Base-by-base conservation (phyloP, 2,329 filamentous ascomycete genomes). In the Leptodontidium sp. region DNA sequence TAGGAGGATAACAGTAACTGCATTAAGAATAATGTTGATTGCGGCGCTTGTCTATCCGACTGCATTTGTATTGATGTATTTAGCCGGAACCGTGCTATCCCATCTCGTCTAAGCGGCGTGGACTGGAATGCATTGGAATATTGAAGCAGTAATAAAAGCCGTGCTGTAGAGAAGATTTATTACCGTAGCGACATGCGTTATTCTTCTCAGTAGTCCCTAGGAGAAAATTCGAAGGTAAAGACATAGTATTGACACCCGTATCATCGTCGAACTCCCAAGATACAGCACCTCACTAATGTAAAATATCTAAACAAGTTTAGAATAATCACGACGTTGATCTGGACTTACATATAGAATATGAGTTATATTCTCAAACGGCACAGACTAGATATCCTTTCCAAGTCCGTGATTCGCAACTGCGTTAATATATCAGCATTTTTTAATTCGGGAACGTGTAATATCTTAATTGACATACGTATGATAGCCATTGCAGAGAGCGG, bases 1-100 rank as follows among this genome's bases (percentile, higher is more conserved):
- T 0, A 87, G 86, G 4, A 89, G 78, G 0, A 78, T 80, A 35
- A 88, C 78, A 71, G 88, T 84, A 80, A 83, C 83, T 0, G 86
- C 15, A 68, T 89, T 86, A 21, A 86, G 77, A 0, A 77, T 76
- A 53, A 89, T 87, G 69, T 84, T 85, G 62, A 86, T 81, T 24
- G 75, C 81, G 0, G 86, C 86, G 35, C 85, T 84, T 40, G 82
- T 80, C 82, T 84, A 88, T 0, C 79, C 81, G 4, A 87, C 78
- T 1, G 78, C 77, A 68, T 85, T 87, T 69, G 84, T 78, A 69
- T 86, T 80, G 29, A 67, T n/a, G n/a, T n/a, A n/a, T n/a, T n/a
- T n/a, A n/a, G n/a, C n/a, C n/a, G n/a, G n/a, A n/a, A n/a, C n/a
- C n/a, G n/a, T n/a, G n/a, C n/a, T n/a, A n/a, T n/a, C n/a, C n/a